Percentiles rank a stretch among this genome's conserved stretches.
Conservation (phyloP, 805 yeast genomes). For the Yamadazyma phyllophila region DNA sequence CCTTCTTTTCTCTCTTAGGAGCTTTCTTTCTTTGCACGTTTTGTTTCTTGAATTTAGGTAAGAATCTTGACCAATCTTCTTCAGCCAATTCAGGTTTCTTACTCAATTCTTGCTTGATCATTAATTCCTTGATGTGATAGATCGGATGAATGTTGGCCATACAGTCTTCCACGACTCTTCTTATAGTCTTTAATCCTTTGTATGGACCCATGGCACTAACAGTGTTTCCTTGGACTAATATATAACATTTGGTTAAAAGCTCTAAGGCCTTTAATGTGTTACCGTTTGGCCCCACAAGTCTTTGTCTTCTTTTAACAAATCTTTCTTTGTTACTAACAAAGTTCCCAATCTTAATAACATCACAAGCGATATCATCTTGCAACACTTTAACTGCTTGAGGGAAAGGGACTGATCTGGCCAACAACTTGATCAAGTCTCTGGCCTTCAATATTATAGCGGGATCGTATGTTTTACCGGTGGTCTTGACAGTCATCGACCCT, state of each 20-base stretch:
- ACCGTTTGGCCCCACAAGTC: constrained; percentile 95
- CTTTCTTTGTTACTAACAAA: constrained; percentile 88
- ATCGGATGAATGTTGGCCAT: constrained; percentile 98
- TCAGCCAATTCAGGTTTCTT: constrained; percentile 93
- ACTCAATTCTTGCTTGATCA: constrained; percentile 94
- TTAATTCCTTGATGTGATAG: constrained; percentile 92
- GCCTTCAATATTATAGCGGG: constrained; percentile 94
- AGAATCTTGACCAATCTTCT: constrained; percentile 95
- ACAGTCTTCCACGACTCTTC: constrained; percentile 96
- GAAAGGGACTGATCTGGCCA: constrained; percentile 94
- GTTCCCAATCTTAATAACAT: constrained; percentile 91
- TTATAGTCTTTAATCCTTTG: constrained; percentile 85
- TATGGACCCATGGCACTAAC: constrained; percentile 96
- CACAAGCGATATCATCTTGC: constrained; percentile 92
- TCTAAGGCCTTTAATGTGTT: constrained; percentile 95
- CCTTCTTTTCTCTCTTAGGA: constrained; percentile 62
- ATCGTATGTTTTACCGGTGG: constrained; percentile 92
- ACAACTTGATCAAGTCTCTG: constrained; percentile 86
- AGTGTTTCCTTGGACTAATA: constrained; percentile 95
- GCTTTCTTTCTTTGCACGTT: constrained; percentile 93
- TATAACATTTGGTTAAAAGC: constrained; percentile 90
- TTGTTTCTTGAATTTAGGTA: constrained; percentile 95
- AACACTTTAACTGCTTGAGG: constrained; percentile 93
- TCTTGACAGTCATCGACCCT: constrained; percentile 95
- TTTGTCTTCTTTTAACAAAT: constrained; percentile 91